These are phyloP conservation scores for Podosphaera xanthii DNA, from an alignment of 2,329 filamentous ascomycete genomes.

Conservation along the genomic window DNA sequence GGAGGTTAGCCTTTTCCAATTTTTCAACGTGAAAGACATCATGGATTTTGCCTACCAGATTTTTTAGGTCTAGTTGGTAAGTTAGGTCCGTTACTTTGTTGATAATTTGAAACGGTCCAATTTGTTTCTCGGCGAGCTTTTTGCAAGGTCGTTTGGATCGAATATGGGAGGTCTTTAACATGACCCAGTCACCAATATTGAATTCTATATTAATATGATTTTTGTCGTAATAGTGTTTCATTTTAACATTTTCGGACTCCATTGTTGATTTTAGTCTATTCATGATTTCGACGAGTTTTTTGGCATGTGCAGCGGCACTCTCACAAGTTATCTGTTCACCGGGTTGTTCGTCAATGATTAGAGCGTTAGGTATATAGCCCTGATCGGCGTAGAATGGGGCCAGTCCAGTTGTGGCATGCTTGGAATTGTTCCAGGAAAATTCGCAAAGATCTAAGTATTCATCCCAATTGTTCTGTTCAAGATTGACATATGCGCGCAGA, in stretches of 20 bases:
- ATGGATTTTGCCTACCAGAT: not conserved
- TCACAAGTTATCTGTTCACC: not conserved
- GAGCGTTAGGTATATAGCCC: not conserved
- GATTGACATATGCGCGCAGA: slow-evolving; percentile 4
- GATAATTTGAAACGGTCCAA: slow-evolving; percentile 1
- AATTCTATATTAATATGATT: not conserved
- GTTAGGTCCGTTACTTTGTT: not conserved
- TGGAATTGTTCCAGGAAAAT: not conserved
- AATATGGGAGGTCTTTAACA: slow-evolving; percentile 1
- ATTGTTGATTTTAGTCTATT: not conserved
- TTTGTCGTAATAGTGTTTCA: not conserved
- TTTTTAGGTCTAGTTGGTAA: not conserved
- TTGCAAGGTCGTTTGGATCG: not conserved
- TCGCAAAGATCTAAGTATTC: not conserved
- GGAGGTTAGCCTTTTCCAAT: not conserved
- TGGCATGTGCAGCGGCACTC: not conserved
- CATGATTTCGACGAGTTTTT: not conserved
- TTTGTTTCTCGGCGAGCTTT: not conserved
- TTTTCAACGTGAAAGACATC: slow-evolving; percentile 1
- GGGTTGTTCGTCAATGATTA: not conserved
- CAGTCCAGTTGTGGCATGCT: not conserved
- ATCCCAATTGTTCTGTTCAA: slow-evolving; percentile 3
- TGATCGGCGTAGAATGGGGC: not conserved
- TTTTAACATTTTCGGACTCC: not conserved
- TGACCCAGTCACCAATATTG: not conserved